Percentiles rank a stretch among this genome's conserved stretches.
Evolutionary conservation across 2,329 filamentous ascomycete species (phyloP).

Genomic region (Penicillium sp.): DNA sequence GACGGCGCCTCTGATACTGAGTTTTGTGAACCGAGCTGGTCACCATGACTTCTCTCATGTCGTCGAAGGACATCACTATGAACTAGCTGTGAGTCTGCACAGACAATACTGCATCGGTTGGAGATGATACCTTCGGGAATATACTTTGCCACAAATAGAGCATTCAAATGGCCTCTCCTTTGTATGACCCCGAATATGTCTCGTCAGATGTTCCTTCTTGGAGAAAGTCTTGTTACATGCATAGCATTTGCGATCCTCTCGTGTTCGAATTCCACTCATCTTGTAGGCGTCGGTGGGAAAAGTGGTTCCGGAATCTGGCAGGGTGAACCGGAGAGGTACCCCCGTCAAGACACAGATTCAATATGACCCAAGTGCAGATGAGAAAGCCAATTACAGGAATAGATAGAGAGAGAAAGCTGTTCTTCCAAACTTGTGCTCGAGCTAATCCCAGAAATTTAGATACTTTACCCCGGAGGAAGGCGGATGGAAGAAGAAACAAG

Average conservation of each 20-base stretch:
- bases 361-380: background rate
- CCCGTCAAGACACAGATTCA: background rate
- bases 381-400: background rate
- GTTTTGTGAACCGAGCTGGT: background rate
- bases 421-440: background rate
- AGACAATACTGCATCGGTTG: background rate
- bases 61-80: slow-evolving; percentile 26
- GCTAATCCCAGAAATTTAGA: background rate
- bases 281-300: background rate
- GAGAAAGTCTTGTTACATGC: slow-evolving; percentile 29
- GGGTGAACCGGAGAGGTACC: background rate
- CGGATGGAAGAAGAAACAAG: background rate
- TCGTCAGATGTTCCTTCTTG: slow-evolving; percentile 31
- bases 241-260: slow-evolving; percentile 19
- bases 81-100: background rate
- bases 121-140: slow-evolving; percentile 23
- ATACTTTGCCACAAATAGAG: slow-evolving; percentile 29
- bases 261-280: slow-evolving; percentile 15
- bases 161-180: slow-evolving; percentile 77
- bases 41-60: slow-evolving; percentile 23
- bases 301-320: background rate
- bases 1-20: background rate
- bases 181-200: slow-evolving; percentile 89
- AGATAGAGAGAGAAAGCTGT: background rate
- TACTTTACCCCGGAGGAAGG: background rate